Evolutionary conservation across 2,329 filamentous ascomycete species (phyloP).

Genomic region (Aureobasidium zeae): DNA sequence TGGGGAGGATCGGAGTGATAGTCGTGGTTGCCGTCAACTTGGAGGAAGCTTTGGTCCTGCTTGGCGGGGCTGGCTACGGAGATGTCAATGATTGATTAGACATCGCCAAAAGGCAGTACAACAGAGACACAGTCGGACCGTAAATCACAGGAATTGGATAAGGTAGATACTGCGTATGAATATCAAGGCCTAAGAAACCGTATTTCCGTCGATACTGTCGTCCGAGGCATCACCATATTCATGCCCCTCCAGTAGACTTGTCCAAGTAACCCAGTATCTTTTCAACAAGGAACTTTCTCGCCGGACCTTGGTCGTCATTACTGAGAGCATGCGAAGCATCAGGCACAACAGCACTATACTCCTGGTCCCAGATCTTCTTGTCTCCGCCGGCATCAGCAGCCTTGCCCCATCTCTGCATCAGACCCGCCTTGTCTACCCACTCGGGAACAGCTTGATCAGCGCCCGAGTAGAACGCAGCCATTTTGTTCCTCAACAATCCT

Average conservation of each 20-base stretch:
- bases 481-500: slow-evolving; percentile 23
- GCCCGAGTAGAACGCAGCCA: slow-evolving; percentile 38
- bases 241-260: slow-evolving; percentile 3
- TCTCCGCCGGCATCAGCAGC: slow-evolving; percentile 31
- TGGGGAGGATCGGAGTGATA: not conserved
- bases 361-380: slow-evolving; percentile 36
- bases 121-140: no score
- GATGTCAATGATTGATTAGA: slow-evolving; percentile 2
- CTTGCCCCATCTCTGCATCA: slow-evolving; percentile 36
- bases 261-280: slow-evolving; percentile 19
- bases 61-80: not conserved
- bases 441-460: slow-evolving; percentile 38
- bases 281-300: slow-evolving; percentile 23
- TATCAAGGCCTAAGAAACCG: no score
- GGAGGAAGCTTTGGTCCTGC: not conserved
- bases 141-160: no score
- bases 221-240: not conserved
- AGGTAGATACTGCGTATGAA: no score
- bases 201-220: no score
- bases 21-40: not conserved
- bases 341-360: slow-evolving; percentile 40
- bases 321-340: slow-evolving; percentile 42
- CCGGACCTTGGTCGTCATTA: slow-evolving; percentile 39
- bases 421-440: slow-evolving; percentile 36
- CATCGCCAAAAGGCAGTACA: no score